Evolutionary conservation across 129 eudicot genomes (phyloP), one percentile per base, ranked within the genome.

Genomic region (Escallonia rubra): DNA sequence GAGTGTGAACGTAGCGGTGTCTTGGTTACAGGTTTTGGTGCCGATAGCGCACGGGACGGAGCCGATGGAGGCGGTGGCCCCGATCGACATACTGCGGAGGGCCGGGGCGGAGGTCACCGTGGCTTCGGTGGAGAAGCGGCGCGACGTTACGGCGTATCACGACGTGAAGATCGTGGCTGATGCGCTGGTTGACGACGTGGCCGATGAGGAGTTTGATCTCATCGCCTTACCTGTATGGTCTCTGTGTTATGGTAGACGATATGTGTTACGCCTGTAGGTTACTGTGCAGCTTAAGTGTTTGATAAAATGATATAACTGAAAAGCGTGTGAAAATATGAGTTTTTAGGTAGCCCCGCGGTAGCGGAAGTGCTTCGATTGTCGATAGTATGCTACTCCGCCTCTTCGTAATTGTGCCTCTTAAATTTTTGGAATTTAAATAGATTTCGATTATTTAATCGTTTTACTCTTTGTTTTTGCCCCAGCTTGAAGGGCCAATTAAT

Each of bases 31-130:
- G 92, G 99, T 79, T 66, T 87, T 93, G 87, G 88, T 89, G 15
- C 96, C 99, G 52, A 80, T 93, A 64, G 99, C 95, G 7, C 86
- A 86, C 57, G 96, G 96, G 49, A 84, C 96, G 39, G 99, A 93
- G 85, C 96, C 96, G 23, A 65, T 93, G 79, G 99, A 93, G 87
- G 93, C 99, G 40, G 83, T 85, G 42, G 64, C 86, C 34, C 82
- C 80, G 7, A 79, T 89, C 41, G 96, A 93, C 66, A 82, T 89
- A 5, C 73, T 93, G 62, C 83, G 98, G 43, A 72, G 98, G 57
- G 96, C 90, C 57, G 98, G 95, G 34, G 92, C 95, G 58, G 92
- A 93, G 34, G 96, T 23, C 34, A 23, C 34, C 34, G 34, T 23
- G 34, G 34, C 34, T 23, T 23, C 34, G 34, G 89, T 41, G 87